These are phyloP conservation scores for Phytopythium oedochilum DNA, from an alignment of 352 stramenopile species.

Conservation along the genomic window DNA sequence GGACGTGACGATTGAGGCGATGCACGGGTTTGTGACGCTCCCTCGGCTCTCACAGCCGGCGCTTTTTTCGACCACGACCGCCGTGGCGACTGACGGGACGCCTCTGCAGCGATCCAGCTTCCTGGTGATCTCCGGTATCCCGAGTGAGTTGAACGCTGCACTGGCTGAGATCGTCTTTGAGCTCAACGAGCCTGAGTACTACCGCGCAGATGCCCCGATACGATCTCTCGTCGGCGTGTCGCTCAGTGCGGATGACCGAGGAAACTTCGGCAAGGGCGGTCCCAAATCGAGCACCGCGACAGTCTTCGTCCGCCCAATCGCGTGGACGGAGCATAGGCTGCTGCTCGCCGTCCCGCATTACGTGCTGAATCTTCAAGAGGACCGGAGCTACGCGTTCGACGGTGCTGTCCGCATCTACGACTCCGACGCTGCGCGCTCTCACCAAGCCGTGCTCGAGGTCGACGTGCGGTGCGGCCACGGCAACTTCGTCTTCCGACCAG, in stretches of 20 bases:
- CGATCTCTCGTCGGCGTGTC: slow-evolving; percentile 31
- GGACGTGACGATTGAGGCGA: slow-evolving; percentile 52
- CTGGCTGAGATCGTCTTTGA: slow-evolving; percentile 46
- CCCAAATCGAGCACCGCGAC: slow-evolving; percentile 32
- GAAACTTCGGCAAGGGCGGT: slow-evolving; percentile 40
- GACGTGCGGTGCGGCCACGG: slow-evolving; percentile 20
- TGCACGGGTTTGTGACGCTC: slow-evolving; percentile 31
- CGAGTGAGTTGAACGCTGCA: slow-evolving; percentile 30
- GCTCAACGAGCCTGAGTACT: slow-evolving; percentile 21
- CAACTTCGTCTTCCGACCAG: slow-evolving; percentile 14
- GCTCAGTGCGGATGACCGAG: slow-evolving; percentile 56
- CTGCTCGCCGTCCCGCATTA: slow-evolving; percentile 14
- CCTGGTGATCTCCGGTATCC: slow-evolving; percentile 27
- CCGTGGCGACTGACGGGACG: slow-evolving; percentile 4
- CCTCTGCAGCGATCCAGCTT: slow-evolving; percentile 14
- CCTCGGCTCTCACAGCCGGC: slow-evolving; percentile 10
- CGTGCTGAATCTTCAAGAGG: slow-evolving; percentile 35
- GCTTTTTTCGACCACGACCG: slow-evolving; percentile 13
- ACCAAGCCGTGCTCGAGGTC: slow-evolving; percentile 27
- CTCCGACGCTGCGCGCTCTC: slow-evolving; percentile 14
- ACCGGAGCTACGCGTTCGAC: slow-evolving; percentile 27
- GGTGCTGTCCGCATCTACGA: slow-evolving; percentile 25
- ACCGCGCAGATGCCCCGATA: slow-evolving; percentile 13
- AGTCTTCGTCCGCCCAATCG: slow-evolving; percentile 24
- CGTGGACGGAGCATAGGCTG: slow-evolving; percentile 20